Evolutionary conservation across 208 protist species (phyloP).

Genomic region (Crithidia fasciculata): DNA sequence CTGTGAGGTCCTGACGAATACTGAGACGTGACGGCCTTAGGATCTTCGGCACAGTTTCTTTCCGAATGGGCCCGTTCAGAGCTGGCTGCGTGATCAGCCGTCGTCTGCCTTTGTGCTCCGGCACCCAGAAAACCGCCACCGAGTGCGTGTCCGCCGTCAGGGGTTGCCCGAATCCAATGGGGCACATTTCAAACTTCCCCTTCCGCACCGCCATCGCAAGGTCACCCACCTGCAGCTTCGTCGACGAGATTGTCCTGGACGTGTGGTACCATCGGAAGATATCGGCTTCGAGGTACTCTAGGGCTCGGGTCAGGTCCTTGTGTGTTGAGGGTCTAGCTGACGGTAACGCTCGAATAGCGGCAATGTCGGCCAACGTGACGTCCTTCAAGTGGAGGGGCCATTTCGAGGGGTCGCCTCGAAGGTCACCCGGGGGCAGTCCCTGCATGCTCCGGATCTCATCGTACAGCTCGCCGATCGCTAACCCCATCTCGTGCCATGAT

Average conservation of each 20-base stretch:
- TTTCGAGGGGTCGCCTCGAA: neutral
- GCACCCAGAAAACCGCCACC: neutral
- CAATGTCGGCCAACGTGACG: neutral
- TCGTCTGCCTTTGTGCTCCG: constrained; percentile 1
- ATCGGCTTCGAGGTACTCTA: neutral
- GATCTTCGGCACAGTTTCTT: neutral
- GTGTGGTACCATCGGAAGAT: neutral
- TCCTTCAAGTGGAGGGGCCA: neutral
- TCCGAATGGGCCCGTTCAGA: neutral
- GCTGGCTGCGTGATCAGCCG: constrained; percentile 2
- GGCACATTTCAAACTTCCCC: constrained; percentile 11
- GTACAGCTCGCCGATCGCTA: neutral
- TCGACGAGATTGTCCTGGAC: neutral
- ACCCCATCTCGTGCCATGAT: neutral
- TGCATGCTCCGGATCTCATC: constrained; percentile 3
- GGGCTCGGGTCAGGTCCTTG: neutral
- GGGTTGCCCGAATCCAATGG: neutral
- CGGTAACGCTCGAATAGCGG: neutral
- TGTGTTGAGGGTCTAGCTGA: neutral
- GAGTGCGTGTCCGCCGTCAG: neutral
- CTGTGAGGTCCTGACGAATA: neutral
- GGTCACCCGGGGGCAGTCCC: neutral
- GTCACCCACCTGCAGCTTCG: neutral
- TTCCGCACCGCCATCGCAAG: neutral
- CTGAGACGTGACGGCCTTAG: neutral